Percentiles rank a stretch among this genome's conserved stretches.
phyloP scores from a whole-genome alignment of 768 basidiomycete genomes.

The Collybia mongolica region DNA sequence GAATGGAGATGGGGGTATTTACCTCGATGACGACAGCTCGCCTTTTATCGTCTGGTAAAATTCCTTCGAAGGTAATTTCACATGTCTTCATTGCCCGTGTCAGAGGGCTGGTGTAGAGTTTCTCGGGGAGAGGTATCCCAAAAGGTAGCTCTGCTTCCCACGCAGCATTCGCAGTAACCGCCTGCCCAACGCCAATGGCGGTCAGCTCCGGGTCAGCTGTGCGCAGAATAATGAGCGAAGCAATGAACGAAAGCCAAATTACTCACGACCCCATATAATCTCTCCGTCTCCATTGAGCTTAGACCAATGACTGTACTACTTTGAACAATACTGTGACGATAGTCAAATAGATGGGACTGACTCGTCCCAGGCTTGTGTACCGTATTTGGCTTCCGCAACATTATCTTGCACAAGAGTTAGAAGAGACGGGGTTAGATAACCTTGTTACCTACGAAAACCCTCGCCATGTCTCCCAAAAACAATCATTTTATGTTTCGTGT shows the following conservation, averaged over 20 bases:
- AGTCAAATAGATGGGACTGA: slow-evolving; percentile 24
- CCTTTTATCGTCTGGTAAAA: slow-evolving; percentile 23
- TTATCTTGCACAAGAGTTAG: slow-evolving; percentile 49
- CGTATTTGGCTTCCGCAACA: slow-evolving; percentile 59
- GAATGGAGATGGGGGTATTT: background rate
- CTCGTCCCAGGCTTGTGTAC: slow-evolving; percentile 60
- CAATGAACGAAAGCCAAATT: background rate
- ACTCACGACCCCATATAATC: slow-evolving; percentile 73
- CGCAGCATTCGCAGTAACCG: slow-evolving; percentile 35
- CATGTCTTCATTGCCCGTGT: slow-evolving; percentile 61
- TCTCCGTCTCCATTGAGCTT: slow-evolving; percentile 64
- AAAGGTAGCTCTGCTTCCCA: slow-evolving; percentile 49
- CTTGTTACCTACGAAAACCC: slow-evolving; percentile 61
- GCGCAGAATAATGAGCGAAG: too few species aligned
- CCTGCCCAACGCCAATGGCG: slow-evolving; percentile 54
- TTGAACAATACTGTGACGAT: background rate
- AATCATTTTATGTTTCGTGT: slow-evolving; percentile 58
- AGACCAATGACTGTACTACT: slow-evolving; percentile 53
- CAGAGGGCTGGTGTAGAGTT: slow-evolving; percentile 62
- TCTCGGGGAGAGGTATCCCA: slow-evolving; percentile 51
- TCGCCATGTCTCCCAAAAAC: slow-evolving; percentile 71
- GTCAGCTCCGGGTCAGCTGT: slow-evolving; percentile 67
- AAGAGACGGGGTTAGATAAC: background rate
- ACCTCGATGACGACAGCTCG: slow-evolving; percentile 58
- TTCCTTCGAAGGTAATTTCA: slow-evolving; percentile 46